Base-by-base conservation (phyloP, 306 rosid species). In the Elaeagnus macrophylla region DNA sequence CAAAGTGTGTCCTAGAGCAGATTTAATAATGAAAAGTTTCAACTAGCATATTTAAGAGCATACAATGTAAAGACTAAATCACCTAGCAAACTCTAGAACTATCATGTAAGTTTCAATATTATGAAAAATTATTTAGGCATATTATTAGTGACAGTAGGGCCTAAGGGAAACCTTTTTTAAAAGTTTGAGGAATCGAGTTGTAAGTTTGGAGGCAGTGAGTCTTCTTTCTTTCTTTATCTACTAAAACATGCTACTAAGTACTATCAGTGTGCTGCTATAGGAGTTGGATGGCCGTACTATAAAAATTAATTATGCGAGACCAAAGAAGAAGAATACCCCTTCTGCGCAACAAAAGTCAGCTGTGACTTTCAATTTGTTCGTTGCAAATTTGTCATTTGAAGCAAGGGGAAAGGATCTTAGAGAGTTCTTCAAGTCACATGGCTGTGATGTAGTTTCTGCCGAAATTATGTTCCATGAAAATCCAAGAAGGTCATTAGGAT, bases 401-500 rank as follows among this genome's bases (percentile, higher is more conserved):
- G 81, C 82, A 13, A 87, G 72, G 73, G 61, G 86, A 9, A 87
- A 82, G 63, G 88, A 93, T 67, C 94, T 93, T 51, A 77, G 9
- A 66, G 95, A 84, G 43, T 79, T 84, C 58, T 93, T 87, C 45
- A 75, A 75, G 37, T 69, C 93, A 0, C 94, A 76, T 60, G 75
- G 76, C 43, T 54, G 70, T 57, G 61, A 37, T 47, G 79, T 82
- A 60, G 95, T 75, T 73, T 78, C 81, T 15, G 85, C 94, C 5
- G 82, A 80, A 56, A 66, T 84, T 48, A 71, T 87, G 49, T 84
- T 69, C 67, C 64, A 68, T 54, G 87, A 77, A 20, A 80, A 77
- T 78, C 99, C 94, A 0, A 79, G 86, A 70, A 84, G 51, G 72
- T 71, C 96, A 8, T 50, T 87, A 41, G 96, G 96, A 35, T 87